Conservation (phyloP, 345 rosid species). For the Salix dunnii region DNA sequence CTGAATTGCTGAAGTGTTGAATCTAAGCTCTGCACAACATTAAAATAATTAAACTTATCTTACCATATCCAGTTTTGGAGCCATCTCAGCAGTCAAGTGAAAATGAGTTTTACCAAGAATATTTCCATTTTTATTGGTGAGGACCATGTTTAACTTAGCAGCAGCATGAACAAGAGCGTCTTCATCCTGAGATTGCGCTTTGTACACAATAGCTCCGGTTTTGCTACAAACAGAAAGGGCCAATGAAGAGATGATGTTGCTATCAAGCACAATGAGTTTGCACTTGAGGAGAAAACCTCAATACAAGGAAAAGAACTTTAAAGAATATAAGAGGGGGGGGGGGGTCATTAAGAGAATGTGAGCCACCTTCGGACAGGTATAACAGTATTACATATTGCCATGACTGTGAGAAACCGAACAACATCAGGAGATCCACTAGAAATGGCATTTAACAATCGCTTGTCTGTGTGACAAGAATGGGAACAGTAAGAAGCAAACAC, state of each 20-base stretch:
- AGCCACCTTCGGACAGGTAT: constrained; percentile 74
- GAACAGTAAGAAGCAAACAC: constrained; percentile 14
- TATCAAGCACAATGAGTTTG: not conserved
- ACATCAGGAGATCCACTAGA: constrained; percentile 77
- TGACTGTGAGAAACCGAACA: constrained; percentile 74
- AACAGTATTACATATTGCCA: constrained; percentile 96
- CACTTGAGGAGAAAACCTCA: not conserved
- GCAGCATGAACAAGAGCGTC: constrained; percentile 98
- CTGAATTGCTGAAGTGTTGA: constrained; percentile 50
- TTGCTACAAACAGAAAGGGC: constrained; percentile 46
- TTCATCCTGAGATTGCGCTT: constrained; percentile 99
- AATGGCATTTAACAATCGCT: constrained; percentile 61
- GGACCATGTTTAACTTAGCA: constrained; percentile 77
- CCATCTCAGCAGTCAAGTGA: constrained; percentile 17
- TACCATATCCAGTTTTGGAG: constrained; percentile 10
- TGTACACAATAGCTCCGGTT: constrained; percentile 69
- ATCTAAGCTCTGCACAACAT: constrained; percentile 62
- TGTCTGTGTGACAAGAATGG: constrained; percentile 42
- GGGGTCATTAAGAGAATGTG: not conserved
- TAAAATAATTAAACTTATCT: constrained; percentile 18
- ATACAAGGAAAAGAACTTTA: not conserved
- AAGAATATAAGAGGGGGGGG: not conserved
- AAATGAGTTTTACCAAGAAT: constrained; percentile 54
- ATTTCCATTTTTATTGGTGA: constrained; percentile 63
- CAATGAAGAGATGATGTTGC: not conserved